Base-by-base conservation (phyloP, 2,329 filamentous ascomycete species). In the Exophiala calicioides region DNA sequence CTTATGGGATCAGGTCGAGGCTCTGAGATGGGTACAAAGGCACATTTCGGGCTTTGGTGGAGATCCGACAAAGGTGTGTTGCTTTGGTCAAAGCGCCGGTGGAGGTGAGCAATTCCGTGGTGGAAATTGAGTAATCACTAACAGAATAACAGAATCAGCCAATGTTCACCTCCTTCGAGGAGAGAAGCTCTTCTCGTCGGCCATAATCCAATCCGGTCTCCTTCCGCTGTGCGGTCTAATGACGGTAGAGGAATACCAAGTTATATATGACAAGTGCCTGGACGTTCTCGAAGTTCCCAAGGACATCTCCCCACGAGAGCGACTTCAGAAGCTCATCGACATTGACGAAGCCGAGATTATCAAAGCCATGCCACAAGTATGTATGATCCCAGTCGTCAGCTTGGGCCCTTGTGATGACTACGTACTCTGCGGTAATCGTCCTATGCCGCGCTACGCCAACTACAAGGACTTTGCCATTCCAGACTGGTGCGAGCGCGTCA, bases 41-140 rank as follows among this genome's bases (percentile, higher is more conserved):
- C 84, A 84, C 62, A 77, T 83, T 43, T 73, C 62, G 5, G 67
- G 64, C 3, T 83, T 86, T 64, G 81, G 81, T 0, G 83, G 82
- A 2, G 76, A 85, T 57, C 69, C 69, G 1, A 63, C 66, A 7
- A 75, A 78, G 47, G 73, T 85, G 18, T 84, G 80, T 2, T 60
- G 84, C 41, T 50, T 44, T 31, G 46, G 46, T n/a, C 68, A 76
- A 52, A 73, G 69, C 36, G 72, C 71, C 4, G 75, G 75, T 20
- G 73, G 62, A 12, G 60, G 71, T 68, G 59, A 54, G 66, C n/a
- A n/a, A n/a, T n/a, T n/a, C n/a, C n/a, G n/a, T n/a, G n/a, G n/a
- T n/a, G n/a, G n/a, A n/a, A n/a, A n/a, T n/a, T n/a, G n/a, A n/a
- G n/a, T n/a, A n/a, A n/a, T 32, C 30, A 8, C 5, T 32, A 15